phyloP scores from a whole-genome alignment of 169 alveolate species.

The Babesia gibsoni region DNA sequence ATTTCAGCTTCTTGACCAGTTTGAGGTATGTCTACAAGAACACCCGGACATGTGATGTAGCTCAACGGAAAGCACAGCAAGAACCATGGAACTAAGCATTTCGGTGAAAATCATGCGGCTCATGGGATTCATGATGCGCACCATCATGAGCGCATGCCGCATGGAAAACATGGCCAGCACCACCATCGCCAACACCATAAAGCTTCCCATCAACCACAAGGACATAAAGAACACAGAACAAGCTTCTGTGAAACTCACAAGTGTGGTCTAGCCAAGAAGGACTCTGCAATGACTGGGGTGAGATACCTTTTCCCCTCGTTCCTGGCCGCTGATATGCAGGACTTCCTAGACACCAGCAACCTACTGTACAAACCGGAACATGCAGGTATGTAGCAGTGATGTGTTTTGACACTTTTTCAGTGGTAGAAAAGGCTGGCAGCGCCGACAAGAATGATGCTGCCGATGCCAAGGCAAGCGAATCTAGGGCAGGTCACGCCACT shows the following conservation, averaged over 20 bases:
- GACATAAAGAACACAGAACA: not conserved
- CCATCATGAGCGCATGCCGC: not conserved
- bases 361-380: not conserved
- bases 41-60: too few species aligned
- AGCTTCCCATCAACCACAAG: not conserved
- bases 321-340: slow-evolving; percentile 18
- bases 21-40: not conserved
- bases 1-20: slow-evolving; percentile 2
- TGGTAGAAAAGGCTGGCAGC: not conserved
- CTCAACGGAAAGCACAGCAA: too few species aligned
- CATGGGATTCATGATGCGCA: not conserved
- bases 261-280: not conserved
- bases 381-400: not conserved
- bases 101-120: not conserved
- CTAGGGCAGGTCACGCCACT: not conserved
- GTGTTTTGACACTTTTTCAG: not conserved
- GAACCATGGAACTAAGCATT: too few species aligned
- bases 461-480: not conserved
- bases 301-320: not conserved
- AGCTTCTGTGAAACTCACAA: slow-evolving; percentile 20
- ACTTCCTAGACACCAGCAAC: slow-evolving; percentile 2
- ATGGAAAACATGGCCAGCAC: not conserved
- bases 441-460: not conserved
- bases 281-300: not conserved
- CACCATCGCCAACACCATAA: not conserved